A percentile compares a stretch with the other conserved stretches of the same genome.
Conservation (phyloP, 768 basidiomycete species). For the Chalciporus chontae region DNA sequence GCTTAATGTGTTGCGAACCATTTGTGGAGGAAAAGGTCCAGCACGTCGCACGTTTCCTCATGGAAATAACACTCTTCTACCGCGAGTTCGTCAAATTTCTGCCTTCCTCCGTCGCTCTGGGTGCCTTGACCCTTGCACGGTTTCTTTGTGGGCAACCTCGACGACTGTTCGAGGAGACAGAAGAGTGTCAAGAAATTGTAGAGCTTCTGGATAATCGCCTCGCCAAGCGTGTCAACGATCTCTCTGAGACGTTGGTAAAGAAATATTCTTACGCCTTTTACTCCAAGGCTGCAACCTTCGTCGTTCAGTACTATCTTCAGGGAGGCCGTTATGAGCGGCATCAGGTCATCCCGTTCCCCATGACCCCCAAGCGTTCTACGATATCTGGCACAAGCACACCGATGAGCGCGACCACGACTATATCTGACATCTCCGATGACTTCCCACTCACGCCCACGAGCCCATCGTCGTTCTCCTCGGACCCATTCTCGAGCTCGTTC, state of each 20-base stretch:
- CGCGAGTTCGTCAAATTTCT: constrained; percentile 88
- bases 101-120: constrained; percentile 87
- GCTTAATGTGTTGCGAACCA: constrained; percentile 74
- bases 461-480: constrained; percentile 44
- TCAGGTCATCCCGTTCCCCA: constrained; percentile 48
- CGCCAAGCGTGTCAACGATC: constrained; percentile 82
- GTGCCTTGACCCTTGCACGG: constrained; percentile 83
- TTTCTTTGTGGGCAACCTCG: constrained; percentile 81
- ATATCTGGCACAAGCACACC: constrained; percentile 65
- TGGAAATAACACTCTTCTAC: constrained; percentile 99
- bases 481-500: constrained; percentile 54
- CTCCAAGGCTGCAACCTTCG: constrained; percentile 91
- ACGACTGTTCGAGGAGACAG: constrained; percentile 79
- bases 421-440: constrained; percentile 77
- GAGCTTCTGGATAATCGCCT: constrained; percentile 83
- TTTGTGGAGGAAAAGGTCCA: constrained; percentile 86
- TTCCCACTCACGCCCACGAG: constrained; percentile 82
- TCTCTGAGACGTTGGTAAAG: constrained; percentile 95
- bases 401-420: constrained; percentile 66
- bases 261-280: constrained; percentile 98
- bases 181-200: constrained; percentile 79
- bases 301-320: constrained; percentile 90
- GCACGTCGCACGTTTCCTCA: constrained; percentile 94
- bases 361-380: constrained; percentile 49
- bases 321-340: constrained; percentile 71